Base-by-base conservation (phyloP, 192 early-diverging fungal genomes). In the Rhizophagus clarus region DNA sequence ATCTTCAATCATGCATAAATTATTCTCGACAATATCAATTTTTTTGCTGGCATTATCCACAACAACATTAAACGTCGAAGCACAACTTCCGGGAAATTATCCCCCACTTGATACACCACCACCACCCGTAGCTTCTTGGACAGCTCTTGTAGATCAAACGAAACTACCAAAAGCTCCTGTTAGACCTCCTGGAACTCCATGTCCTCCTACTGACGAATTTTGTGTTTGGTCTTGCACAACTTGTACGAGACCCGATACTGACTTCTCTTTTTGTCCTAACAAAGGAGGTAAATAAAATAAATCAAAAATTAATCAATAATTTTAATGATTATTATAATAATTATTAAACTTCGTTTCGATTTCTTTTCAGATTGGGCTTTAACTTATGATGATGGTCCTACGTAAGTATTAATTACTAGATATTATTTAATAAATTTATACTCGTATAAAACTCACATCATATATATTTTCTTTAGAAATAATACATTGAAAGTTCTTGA, bases 361-460 rank as follows among this genome's bases (percentile, higher is more conserved):
- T 79, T 68, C 1, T 72, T 83, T 60, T 83, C 84, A 67, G 78
- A 86, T 56, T 90, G 87, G 87, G 89, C 84, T 67, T 22, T 88
- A 17, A 89, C 87, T 22, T 89, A 80, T 76, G 88, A 88, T 61
- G 87, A 88, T 72, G 89, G 89, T n/a, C 89, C 89, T 22, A 79
- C 87, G 14, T 56, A 74, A 45, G 74, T 77, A 74, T 20, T 15
- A 32, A 0, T 2, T n/a, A n/a, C n/a, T n/a, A n/a, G n/a, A n/a
- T 34, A 34, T 34, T 34, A 34, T 5, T 40, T 40, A 7, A 6
- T 40, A 9, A 40, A 40, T 40, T 40, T 40, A 40, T 7, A 5
- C 37, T 40, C 37, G 8, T 7, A 5, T 7, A n/a, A n/a, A n/a
- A 11, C 10, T 20, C 15, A 32, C 9, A 70, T n/a, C 24, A 37